A percentile compares a stretch with the other conserved stretches of the same genome.
Conservation (phyloP, 345 rosid genomes). For the Aurinia saxatilis region DNA sequence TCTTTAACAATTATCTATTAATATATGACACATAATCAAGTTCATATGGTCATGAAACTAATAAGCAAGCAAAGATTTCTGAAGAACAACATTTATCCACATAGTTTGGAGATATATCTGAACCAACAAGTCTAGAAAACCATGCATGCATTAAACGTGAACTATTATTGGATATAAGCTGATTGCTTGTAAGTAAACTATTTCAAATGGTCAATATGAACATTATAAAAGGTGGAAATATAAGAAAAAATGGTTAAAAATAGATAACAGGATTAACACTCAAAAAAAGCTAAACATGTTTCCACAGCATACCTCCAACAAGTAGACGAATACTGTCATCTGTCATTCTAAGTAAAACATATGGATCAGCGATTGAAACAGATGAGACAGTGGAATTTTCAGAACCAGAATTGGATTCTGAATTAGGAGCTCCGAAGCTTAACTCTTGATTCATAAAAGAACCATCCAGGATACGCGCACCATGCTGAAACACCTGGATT, state of each 20-base stretch:
- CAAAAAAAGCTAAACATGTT: conserved; percentile 4
- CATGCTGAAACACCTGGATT: conserved; percentile 84
- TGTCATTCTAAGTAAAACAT: conserved; percentile 76
- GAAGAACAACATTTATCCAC: no score
- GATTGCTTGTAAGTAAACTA: not conserved
- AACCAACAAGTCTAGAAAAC: no score
- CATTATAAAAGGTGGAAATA: not conserved
- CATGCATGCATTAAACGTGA: no score
- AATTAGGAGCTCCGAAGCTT: conserved; percentile 58
- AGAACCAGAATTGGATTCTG: conserved; percentile 63
- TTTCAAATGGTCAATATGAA: not conserved
- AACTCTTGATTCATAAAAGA: conserved; percentile 92
- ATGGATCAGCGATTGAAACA: conserved; percentile 96
- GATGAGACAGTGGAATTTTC: conserved; percentile 59
- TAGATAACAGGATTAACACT: not conserved
- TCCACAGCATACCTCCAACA: conserved; percentile 65
- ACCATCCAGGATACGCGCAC: conserved; percentile 94
- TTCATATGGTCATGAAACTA: no score
- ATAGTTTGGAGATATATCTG: no score
- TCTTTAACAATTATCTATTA: not conserved
- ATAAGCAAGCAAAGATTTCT: no score
- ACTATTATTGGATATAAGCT: no score
- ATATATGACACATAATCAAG: no score
- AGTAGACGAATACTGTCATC: conserved; percentile 86
- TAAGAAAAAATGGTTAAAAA: not conserved